These are phyloP conservation scores for Candida sojae DNA, from an alignment of 1,139 yeast species.

Conservation along the genomic window DNA sequence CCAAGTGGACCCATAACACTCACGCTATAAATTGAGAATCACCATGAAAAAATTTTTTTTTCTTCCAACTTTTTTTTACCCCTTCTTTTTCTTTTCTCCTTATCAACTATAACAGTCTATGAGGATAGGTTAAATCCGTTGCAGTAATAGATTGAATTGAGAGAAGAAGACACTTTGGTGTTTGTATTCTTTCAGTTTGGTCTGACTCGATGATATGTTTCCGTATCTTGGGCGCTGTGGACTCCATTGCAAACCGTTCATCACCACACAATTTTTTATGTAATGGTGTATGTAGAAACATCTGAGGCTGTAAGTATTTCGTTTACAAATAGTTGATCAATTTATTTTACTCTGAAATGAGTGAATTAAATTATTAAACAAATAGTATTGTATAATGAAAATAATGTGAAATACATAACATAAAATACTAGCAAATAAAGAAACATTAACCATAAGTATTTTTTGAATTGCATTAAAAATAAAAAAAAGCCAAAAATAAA, in stretches of 20 bases:
- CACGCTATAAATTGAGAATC: conserved; percentile 2
- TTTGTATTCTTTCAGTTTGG: conserved; percentile 6
- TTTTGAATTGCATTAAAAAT: background rate
- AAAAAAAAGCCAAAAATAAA: background rate
- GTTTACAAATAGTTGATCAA: background rate
- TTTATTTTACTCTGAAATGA: background rate
- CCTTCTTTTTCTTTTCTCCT: conserved; percentile 20
- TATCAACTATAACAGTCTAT: conserved; percentile 70
- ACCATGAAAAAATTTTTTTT: conserved; percentile 6
- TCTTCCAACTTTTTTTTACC: conserved; percentile 5
- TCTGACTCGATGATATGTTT: conserved; percentile 16
- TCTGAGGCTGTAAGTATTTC: conserved; percentile 31
- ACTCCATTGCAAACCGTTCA: conserved; percentile 27
- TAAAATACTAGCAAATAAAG: background rate
- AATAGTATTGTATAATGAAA: background rate
- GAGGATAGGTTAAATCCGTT: conserved; percentile 58
- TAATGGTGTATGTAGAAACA: conserved; percentile 23
- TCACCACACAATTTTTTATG: conserved; percentile 28
- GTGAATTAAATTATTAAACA: background rate
- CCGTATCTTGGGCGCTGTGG: conserved; percentile 32
- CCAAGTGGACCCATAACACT: background rate
- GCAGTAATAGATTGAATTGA: conserved; percentile 28
- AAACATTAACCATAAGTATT: background rate
- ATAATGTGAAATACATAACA: background rate
- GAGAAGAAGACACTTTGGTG: background rate